Evolutionary conservation across 164 flowering plant genomes (phyloP), one percentile per base, ranked within the genome.

Genomic region (Cinnamomum micranthum): DNA sequence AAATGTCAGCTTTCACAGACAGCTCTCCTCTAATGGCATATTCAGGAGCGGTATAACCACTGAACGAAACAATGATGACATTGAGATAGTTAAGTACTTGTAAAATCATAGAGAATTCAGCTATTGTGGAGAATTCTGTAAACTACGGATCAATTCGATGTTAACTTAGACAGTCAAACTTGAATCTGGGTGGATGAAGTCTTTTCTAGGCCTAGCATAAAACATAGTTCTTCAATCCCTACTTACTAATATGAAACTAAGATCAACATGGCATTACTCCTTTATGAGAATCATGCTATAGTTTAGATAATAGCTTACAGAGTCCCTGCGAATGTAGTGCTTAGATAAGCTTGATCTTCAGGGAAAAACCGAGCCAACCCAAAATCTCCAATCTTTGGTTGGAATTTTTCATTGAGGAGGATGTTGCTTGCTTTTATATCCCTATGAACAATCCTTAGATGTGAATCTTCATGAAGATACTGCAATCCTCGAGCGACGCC

Each of bases 341-440:
- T 89, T 15, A 89, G 87, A 73, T 85, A 88, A 58, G 85, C 83
- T 80, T 88, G 85, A 67, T 88, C 91, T 81, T 89, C 91, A 6
- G 93, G 91, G 74, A 89, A 86, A 74, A 89, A 89, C 74, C 93
- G 79, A 12, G 93, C 90, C 50, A 89, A 73, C 2, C 93, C 93
- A 69, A 89, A 89, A 79, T 89, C 91, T 75, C 93, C 88, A 50
- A 89, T 89, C 75, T 76, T 85, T 3, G 93, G 89, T 58, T 83
- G 88, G 62, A 82, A 86, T 70, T 86, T 89, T 1, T 86, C 84
- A 69, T 88, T 90, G 31, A 89, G 87, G 74, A 89, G 93, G 74
- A 89, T 87, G 73, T 89, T 89, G 78, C 91, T 89, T 22, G 93
- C 93, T 79, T 89, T 89, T 76, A 88, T 89, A 76, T 88, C 93